A percentile compares a stretch with the other conserved stretches of the same genome.
Conservation (phyloP, 2,329 filamentous ascomycete genomes). For the Chaetomiaceae sp. region DNA sequence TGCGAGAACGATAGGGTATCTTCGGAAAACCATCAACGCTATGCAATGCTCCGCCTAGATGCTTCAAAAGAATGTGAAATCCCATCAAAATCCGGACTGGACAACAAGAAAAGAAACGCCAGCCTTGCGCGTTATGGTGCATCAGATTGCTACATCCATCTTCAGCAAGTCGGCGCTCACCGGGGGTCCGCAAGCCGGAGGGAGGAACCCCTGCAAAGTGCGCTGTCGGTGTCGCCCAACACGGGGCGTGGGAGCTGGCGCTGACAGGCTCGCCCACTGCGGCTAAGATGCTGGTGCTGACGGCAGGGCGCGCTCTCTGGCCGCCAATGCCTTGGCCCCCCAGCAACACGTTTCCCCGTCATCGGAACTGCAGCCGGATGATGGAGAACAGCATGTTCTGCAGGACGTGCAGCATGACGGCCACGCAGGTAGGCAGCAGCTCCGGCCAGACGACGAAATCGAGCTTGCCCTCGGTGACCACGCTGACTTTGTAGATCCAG, state of each 20-base stretch:
- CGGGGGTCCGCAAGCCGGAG: not conserved
- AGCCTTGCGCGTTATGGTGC: not conserved
- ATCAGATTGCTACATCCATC: not conserved
- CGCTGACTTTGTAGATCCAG: slow-evolving; percentile 54
- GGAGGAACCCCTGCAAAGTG: not conserved
- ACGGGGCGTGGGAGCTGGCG: slow-evolving; percentile 2
- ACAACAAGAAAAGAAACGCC: not conserved
- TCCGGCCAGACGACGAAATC: slow-evolving; percentile 63
- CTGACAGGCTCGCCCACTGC: slow-evolving; percentile 4
- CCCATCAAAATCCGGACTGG: not conserved
- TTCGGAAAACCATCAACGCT: not conserved
- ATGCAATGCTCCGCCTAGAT: slow-evolving; percentile 6
- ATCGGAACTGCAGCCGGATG: slow-evolving; percentile 54
- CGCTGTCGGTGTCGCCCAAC: not conserved
- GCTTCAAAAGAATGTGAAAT: not conserved
- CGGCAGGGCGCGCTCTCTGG: not conserved
- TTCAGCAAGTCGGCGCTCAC: not conserved
- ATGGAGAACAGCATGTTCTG: slow-evolving; percentile 70
- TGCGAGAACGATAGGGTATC: not conserved
- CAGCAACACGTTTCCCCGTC: slow-evolving; percentile 14
- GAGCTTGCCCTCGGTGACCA: slow-evolving; percentile 57
- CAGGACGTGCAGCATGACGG: slow-evolving; percentile 60
- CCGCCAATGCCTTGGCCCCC: slow-evolving; percentile 7
- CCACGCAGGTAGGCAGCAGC: slow-evolving; percentile 58
- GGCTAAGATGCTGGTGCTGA: not conserved